Evolutionary conservation across 345 rosid genomes (phyloP), one percentile per base, ranked within the genome.

Genomic region (Hibiscus syriacus): DNA sequence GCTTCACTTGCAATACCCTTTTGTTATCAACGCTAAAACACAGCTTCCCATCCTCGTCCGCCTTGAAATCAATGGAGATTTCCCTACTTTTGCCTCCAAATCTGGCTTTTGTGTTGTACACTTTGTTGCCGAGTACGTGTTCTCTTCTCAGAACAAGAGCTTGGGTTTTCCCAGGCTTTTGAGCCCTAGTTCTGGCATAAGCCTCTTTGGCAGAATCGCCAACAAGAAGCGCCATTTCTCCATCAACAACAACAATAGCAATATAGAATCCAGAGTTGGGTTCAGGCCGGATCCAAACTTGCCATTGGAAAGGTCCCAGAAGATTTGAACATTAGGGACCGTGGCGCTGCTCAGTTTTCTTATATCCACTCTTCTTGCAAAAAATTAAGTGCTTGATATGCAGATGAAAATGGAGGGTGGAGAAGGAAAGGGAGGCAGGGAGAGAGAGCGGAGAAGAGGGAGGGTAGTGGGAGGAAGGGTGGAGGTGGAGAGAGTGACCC

Each of bases 301-400:
- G 38, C 7, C 38, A 2, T 9, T 2, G 38, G 38, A 34, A 34
- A 34, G 80, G 69, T 94, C 96, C 96, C 96, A 94, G 20, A 77
- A 85, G 74, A 94, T 72, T 55, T 79, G 85, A 66, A 85, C 64
- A 67, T 65, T 71, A 0, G 86, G 73, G 0, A 74, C 26, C 7
- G 36, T 22, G n/a, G 76, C 26, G 45, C 56, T 2, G 9, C 43
- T 45, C 10, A 90, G 75, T 50, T 65, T 80, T n/a, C 62, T 80
- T 89, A 76, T 87, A 85, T 56, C 99, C 96, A 6, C 78, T 78
- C 66, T 79, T 94, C 69, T 78, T 86, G 96, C 97, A 94, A 66
- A 93, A 93, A 56, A 82, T 30, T 22, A 86, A 77, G 64, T 87
- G 84, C 70, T 86, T 91, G n/a, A n/a, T n/a, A n/a, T n/a, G n/a